Evolutionary conservation across 495 filamentous ascomycete species (phyloP).

Genomic region (Podospora conica): DNA sequence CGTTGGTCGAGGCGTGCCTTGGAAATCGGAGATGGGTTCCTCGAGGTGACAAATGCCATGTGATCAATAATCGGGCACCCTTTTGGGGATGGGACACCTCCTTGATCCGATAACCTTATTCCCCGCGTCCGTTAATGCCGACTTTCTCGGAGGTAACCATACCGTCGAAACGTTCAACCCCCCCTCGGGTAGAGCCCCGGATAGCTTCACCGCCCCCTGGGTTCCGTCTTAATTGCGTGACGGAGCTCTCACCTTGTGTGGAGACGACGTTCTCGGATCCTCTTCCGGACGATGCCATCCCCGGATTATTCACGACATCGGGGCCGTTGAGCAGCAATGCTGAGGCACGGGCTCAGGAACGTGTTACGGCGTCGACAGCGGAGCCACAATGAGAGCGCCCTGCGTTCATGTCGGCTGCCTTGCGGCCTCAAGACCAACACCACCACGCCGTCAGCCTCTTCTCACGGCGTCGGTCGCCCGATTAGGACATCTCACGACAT

Average conservation of each 20-base stretch:
- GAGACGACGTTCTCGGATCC: background rate
- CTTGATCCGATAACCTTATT: background rate
- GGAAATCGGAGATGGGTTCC: background rate
- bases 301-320: background rate
- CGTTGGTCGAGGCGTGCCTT: background rate
- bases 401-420: background rate
- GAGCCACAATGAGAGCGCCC: background rate
- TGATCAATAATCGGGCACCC: background rate
- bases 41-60: background rate
- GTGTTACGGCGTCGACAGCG: background rate
- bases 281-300: background rate
- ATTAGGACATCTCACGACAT: background rate
- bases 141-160: background rate
- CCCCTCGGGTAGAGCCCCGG: background rate
- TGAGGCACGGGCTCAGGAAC: background rate
- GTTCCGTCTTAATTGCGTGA: background rate
- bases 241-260: background rate
- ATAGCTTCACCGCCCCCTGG: background rate
- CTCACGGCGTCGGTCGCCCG: background rate
- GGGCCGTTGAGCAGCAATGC: background rate
- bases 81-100: background rate
- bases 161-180: background rate
- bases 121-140: background rate
- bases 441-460: background rate
- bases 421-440: background rate